Evolutionary conservation across 2,329 filamentous ascomycete species (phyloP), one percentile per base, ranked within the genome.

Genomic region (Fusarium redolens): DNA sequence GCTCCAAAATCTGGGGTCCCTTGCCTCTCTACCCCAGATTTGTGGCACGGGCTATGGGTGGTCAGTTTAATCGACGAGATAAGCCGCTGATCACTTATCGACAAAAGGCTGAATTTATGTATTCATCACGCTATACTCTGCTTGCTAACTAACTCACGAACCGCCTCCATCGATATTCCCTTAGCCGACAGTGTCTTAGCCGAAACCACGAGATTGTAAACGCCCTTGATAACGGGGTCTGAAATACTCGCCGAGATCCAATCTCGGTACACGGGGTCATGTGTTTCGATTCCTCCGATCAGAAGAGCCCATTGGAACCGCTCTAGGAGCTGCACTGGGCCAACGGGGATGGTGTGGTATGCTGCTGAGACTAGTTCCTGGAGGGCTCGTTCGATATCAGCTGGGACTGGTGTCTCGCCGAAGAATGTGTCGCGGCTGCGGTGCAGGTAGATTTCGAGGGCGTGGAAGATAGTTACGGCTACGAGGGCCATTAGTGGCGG

Each of bases 181-280:
- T 15, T 37, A 51, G 22, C 61, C 51, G 64, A 67, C 38, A 7
- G 7, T 59, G 44, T 41, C 52, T 58, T 74, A 37, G 72, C 72
- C 61, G 62, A 52, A 20, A 55, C 22, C 0, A 65, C 37, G 5
- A 65, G 37, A 25, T 65, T 48, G 25, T 67, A 56, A 1, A 70
- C 47, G 12, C 69, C 58, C 57, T 68, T 74, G 45, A 74, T 72
- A 59, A 60, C 69, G 55, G 72, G 61, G 22, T 74, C 73, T 38
- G 73, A 75, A 61, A 75, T 71, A 60, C 25, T 71, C 47, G 43
- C 64, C 54, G 63, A 63, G 47, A 75, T 65, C 73, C 73, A 75
- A 4, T 75, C 67, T n/a, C 52, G 47, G 33, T 75, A 68, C 5
- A 75, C 61, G 0, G 72, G 69, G 10, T 75, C 73, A 15, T 68